Base-by-base conservation (phyloP, 495 filamentous ascomycete species). In the Aspergillus cavernicola region DNA sequence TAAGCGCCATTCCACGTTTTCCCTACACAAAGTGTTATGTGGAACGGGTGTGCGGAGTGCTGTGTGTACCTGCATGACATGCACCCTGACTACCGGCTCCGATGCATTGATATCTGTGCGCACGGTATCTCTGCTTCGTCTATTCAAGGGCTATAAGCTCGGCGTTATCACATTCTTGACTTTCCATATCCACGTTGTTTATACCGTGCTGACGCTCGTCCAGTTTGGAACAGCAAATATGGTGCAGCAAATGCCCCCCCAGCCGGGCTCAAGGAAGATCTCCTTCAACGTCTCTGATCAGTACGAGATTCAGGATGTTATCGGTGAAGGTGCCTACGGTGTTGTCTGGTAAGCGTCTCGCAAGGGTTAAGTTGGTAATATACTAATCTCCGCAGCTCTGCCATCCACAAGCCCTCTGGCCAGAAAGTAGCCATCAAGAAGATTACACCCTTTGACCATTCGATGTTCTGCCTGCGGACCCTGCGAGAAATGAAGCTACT, bases 381-480 rank as follows among this genome's bases (percentile, higher is more conserved):
- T 40, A 39, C 56, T 72, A 59, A 68, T 29, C 11, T 7, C 53
- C 55, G n/a, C 58, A 96, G 92, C 75, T 99, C 95, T 42, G 95
- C 95, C 23, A 85, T 97, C 56, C 95, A 99, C 76, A 97, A 97
- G 77, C 95, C 95, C 5, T 97, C 95, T 3, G 85, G 90, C 57
- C 95, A 99, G 73, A 97, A 97, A 76, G 95, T 99, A 44, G 95
- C 95, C 24, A 99, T 99, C 77, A 99, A 99, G 79, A 99, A 99
- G 81, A 99, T 99, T 62, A 97, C 92, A 1, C 95, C 93, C 0
- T 97, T 97, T 73, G 93, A 98, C 60, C 92, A 97, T 66, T 96
- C 90, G 63, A 97, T 97, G 92, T 98, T 98, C 79, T 97, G 93
- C 68, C 75, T 99, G 60, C 81, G 95, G 63, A 99, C 95, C 6